These are phyloP conservation scores for Neolentinus lepideus DNA, from an alignment of 1,284 basidiomycete species.

Conservation along the genomic window DNA sequence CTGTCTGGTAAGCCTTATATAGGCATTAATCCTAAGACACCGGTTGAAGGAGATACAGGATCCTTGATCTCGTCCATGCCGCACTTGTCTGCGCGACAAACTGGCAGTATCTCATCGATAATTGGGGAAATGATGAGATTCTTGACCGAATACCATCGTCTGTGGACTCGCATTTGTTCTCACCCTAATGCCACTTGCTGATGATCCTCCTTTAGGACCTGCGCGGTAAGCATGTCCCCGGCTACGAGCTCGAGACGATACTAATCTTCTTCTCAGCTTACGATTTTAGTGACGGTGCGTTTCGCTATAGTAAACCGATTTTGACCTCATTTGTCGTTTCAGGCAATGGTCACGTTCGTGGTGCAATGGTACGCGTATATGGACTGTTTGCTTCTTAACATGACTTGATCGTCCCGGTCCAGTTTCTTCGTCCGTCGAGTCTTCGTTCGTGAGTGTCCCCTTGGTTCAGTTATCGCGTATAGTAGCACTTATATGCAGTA, in stretches of 20 bases:
- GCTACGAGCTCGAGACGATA: not conserved
- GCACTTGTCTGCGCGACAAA: constrained; percentile 23
- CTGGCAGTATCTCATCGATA: constrained; percentile 26
- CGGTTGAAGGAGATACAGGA: constrained; percentile 12
- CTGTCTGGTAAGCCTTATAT: not conserved
- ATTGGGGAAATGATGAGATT: constrained; percentile 16
- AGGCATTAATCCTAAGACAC: not conserved
- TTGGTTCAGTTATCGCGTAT: not conserved
- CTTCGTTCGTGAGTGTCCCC: constrained; percentile 10
- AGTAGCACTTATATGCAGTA: not conserved
- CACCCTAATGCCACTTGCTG: constrained; percentile 2
- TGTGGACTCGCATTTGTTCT: constrained; percentile 11
- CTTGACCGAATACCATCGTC: constrained; percentile 22
- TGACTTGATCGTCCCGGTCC: not conserved
- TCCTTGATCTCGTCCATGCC: constrained; percentile 21
- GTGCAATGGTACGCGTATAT: constrained; percentile 26
- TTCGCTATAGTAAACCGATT: not conserved
- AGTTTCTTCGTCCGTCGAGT: constrained; percentile 15
- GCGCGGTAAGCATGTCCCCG: too few species aligned
- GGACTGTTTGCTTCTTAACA: not conserved
- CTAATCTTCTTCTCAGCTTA: constrained; percentile 17
- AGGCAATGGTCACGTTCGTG: constrained; percentile 12
- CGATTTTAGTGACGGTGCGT: constrained; percentile 15
- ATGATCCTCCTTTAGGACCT: constrained; percentile 2
- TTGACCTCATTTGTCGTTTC: constrained; percentile 6